phyloP scores from a whole-genome alignment of 176 grass and related monocot species.

The Poa annua region DNA sequence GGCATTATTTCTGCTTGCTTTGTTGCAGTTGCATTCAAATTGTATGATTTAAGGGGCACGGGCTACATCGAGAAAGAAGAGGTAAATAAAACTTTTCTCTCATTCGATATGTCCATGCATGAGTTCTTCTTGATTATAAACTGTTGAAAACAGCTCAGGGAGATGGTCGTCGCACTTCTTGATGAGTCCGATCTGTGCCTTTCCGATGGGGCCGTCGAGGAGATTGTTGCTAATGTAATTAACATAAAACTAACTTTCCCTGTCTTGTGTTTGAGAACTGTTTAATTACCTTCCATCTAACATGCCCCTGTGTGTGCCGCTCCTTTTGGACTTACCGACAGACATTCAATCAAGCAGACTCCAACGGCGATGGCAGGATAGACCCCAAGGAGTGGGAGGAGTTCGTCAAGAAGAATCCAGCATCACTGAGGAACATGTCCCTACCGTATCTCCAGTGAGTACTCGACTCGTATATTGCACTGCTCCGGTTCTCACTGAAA shows the following conservation, averaged over 20 bases:
- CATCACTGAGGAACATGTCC: constrained; percentile 73
- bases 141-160: constrained; percentile 54
- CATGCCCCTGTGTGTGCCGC: neutral
- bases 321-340: constrained; percentile 28
- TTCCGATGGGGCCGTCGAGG: constrained; percentile 50
- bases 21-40: constrained; percentile 72
- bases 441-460: constrained; percentile 82
- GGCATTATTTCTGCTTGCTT: neutral
- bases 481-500: no score
- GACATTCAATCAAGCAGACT: constrained; percentile 84
- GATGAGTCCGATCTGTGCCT: constrained; percentile 69
- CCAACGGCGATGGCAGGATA: constrained; percentile 79
- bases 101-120: neutral
- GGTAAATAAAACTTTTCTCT: constrained; percentile 42
- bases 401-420: constrained; percentile 72
- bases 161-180: constrained; percentile 78
- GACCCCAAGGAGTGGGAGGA: constrained; percentile 74
- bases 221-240: constrained; percentile 75
- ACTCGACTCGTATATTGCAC: neutral
- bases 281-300: neutral
- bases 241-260: neutral
- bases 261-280: neutral
- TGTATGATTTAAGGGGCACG: constrained; percentile 81
- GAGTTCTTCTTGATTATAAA: neutral
- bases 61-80: constrained; percentile 86